Conservation (phyloP, 768 basidiomycete genomes). For the Scleroderma bovista region DNA sequence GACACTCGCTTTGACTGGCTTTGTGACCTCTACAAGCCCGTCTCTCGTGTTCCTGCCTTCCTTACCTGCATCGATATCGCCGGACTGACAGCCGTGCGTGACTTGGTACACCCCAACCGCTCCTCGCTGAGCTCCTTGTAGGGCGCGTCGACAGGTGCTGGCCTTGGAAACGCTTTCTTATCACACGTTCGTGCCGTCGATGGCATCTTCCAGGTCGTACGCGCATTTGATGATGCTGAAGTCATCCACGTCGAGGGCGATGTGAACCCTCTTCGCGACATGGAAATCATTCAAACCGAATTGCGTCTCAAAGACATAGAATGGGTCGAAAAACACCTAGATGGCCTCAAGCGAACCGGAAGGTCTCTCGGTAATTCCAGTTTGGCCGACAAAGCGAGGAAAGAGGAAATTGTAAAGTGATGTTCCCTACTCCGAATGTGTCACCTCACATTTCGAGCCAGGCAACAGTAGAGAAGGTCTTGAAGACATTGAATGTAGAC, state of each 20-base stretch:
- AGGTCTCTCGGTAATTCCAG: constrained; percentile 68
- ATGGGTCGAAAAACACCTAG: constrained; percentile 93
- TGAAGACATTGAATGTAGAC: constrained; percentile 72
- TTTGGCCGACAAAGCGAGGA: constrained; percentile 90
- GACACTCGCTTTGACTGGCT: constrained; percentile 95
- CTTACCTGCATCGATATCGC: constrained; percentile 99
- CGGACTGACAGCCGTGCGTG: constrained; percentile 83
- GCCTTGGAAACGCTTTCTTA: constrained; percentile 95
- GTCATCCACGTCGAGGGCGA: constrained; percentile 99
- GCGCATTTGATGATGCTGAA: constrained; percentile 98
- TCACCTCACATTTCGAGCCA: constrained; percentile 26
- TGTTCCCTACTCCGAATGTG: background rate
- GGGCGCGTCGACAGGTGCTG: constrained; percentile 97
- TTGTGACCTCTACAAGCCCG: constrained; percentile 84
- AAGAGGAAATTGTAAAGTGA: constrained; percentile 83
- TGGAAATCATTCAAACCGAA: constrained; percentile 96
- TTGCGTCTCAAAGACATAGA: constrained; percentile 96
- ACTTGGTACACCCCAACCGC: background rate
- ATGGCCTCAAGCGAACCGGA: constrained; percentile 66
- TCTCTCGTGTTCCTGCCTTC: constrained; percentile 83
- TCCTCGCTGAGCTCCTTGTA: constrained; percentile 26
- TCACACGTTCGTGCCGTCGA: constrained; percentile 98
- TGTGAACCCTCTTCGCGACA: constrained; percentile 91
- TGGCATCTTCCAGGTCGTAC: constrained; percentile 97
- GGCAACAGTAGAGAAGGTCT: constrained; percentile 83